Percentiles rank a stretch among this genome's conserved stretches.
phyloP scores from a whole-genome alignment of 163 green algal species.

The Chloroidium sp. region DNA sequence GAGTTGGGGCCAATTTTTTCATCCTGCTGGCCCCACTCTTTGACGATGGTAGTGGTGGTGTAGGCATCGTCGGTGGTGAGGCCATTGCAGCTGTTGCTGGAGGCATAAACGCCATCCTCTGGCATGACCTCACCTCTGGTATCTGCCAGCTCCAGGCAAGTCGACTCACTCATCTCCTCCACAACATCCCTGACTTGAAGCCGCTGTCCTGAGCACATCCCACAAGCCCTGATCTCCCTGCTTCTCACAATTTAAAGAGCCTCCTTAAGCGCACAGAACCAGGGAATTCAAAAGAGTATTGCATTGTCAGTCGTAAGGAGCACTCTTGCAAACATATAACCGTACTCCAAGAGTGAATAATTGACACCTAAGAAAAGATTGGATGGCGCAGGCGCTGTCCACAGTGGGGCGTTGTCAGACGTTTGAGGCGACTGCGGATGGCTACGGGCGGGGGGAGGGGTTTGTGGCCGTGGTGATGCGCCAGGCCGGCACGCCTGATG shows the following conservation, averaged over 20 bases:
- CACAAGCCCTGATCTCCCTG: no score
- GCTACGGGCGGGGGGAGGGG: slow-evolving; percentile 44
- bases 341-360: no score
- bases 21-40: no score
- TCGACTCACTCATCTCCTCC: background rate
- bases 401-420: slow-evolving; percentile 44
- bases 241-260: no score
- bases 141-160: slow-evolving; percentile 37
- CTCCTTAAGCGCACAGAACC: no score
- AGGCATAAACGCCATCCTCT: slow-evolving; percentile 28
- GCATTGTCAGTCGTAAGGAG: no score
- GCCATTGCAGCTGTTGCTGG: slow-evolving; percentile 9
- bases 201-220: no score
- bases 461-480: slow-evolving; percentile 12
- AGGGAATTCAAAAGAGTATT: no score
- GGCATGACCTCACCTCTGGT: slow-evolving; percentile 26
- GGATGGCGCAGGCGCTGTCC: slow-evolving; percentile 26
- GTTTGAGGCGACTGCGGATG: slow-evolving; percentile 37
- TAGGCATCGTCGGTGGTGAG: slow-evolving; percentile 13
- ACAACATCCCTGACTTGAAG: background rate
- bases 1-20: no score
- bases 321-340: no score
- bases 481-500: background rate
- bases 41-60: no score
- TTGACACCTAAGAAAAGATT: no score